Percentiles rank a stretch among this genome's conserved stretches.
phyloP scores from a whole-genome alignment of 2,329 filamentous ascomycete species.

The Verticillium albo-atrum region DNA sequence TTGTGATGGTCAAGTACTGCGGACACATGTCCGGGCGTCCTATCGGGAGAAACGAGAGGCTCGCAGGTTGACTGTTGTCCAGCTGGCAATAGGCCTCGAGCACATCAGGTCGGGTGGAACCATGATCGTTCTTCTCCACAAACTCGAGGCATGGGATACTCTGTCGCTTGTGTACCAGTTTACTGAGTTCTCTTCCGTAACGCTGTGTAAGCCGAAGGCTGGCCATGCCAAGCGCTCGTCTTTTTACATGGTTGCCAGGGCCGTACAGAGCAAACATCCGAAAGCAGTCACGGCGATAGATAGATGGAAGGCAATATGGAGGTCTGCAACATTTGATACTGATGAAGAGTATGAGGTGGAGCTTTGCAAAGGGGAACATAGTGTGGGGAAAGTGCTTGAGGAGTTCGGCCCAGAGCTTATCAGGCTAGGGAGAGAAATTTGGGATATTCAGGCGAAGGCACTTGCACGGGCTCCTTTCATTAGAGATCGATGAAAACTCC shows the following conservation, averaged over 20 bases:
- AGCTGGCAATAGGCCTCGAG: constrained; percentile 41
- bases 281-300: constrained; percentile 29
- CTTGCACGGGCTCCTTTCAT: constrained; percentile 22
- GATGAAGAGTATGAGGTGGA: constrained; percentile 17
- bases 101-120: constrained; percentile 41
- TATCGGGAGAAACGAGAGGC: constrained; percentile 31
- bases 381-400: constrained; percentile 21
- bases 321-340: constrained; percentile 29
- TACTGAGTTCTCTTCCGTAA: constrained; percentile 32
- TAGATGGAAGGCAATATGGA: constrained; percentile 36
- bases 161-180: constrained; percentile 33
- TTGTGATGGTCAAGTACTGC: constrained; percentile 43
- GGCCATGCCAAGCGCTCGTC: constrained; percentile 39
- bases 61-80: constrained; percentile 26
- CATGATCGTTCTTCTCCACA: constrained; percentile 47
- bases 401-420: constrained; percentile 30
- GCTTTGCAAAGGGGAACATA: constrained; percentile 2
- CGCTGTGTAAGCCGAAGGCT: constrained; percentile 37
- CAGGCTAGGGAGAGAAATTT: constrained; percentile 23
- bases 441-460: constrained; percentile 28
- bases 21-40: constrained; percentile 26
- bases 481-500: too few relatives aligned
- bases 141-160: constrained; percentile 34
- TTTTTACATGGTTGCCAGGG: constrained; percentile 47
- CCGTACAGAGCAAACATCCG: constrained; percentile 26